phyloP scores from a whole-genome alignment of 345 rosid species.

The Combretum micranthum region DNA sequence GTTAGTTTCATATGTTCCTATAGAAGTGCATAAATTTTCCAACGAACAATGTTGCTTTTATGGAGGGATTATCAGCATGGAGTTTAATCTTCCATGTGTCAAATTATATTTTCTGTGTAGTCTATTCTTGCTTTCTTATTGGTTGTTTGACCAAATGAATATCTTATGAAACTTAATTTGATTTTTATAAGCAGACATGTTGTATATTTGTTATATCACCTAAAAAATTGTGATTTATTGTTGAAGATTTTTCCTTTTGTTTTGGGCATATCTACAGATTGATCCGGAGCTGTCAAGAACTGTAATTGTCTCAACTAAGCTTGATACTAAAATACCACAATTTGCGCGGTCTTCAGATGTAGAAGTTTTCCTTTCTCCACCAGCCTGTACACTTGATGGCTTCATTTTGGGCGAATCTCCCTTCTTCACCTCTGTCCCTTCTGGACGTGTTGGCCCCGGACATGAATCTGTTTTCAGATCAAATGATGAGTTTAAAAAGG shows the following conservation, averaged over 20 bases:
- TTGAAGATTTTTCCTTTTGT: background rate
- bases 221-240: too few species aligned
- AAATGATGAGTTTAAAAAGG: constrained; percentile 91
- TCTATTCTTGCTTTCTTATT: too few species aligned
- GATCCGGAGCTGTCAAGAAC: constrained; percentile 96
- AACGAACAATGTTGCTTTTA: too few species aligned
- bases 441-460: constrained; percentile 84
- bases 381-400: constrained; percentile 77
- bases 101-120: too few species aligned
- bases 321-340: constrained; percentile 90
- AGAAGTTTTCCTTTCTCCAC: constrained; percentile 90
- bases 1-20: too few species aligned
- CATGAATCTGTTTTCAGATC: constrained; percentile 69
- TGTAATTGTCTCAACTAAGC: constrained; percentile 82
- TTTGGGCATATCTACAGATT: constrained; percentile 37
- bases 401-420: constrained; percentile 82
- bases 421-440: constrained; percentile 93
- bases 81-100: too few species aligned
- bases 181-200: too few species aligned
- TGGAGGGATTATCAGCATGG: too few species aligned
- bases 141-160: too few species aligned
- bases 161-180: too few species aligned
- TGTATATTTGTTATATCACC: too few species aligned
- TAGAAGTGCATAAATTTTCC: too few species aligned
- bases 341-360: constrained; percentile 85